Evolutionary conservation across 306 rosid species (phyloP).

Genomic region (Amphicarpaea edgeworthii): DNA sequence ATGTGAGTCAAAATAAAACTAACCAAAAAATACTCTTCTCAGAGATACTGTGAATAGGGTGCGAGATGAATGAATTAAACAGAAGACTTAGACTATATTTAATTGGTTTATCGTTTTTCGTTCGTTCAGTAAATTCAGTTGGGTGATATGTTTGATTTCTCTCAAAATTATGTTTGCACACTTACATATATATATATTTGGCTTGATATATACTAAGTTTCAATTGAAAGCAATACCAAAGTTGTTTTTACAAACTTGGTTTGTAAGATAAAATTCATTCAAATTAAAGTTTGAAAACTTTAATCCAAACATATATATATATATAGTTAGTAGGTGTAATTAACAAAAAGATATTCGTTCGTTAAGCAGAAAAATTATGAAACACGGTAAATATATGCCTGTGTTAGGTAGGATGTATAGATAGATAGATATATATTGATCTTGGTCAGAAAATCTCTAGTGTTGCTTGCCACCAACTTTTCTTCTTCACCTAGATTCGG

Average conservation of each 20-base stretch:
- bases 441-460: slow-evolving; percentile 36
- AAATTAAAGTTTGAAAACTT: too few relatives aligned
- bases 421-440: background rate
- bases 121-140: too few relatives aligned
- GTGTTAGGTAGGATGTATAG: slow-evolving; percentile 39
- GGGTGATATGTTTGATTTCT: too few relatives aligned
- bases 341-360: background rate
- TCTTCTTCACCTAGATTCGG: slow-evolving; percentile 32
- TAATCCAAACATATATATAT: too few relatives aligned
- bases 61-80: slow-evolving; percentile 22
- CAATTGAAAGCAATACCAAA: too few relatives aligned
- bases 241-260: too few relatives aligned
- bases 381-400: background rate
- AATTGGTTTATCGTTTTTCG: too few relatives aligned
- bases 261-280: too few relatives aligned
- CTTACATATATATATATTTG: too few relatives aligned
- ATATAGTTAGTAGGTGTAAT: background rate
- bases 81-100: background rate
- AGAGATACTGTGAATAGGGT: slow-evolving; percentile 22
- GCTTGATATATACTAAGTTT: too few relatives aligned
- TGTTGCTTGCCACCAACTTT: slow-evolving; percentile 33
- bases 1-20: background rate
- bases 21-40: background rate
- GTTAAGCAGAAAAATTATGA: background rate
- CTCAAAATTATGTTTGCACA: too few relatives aligned